Base-by-base conservation (phyloP, 169 alveolate genomes). In the Cryptosporidium xiaoi region DNA sequence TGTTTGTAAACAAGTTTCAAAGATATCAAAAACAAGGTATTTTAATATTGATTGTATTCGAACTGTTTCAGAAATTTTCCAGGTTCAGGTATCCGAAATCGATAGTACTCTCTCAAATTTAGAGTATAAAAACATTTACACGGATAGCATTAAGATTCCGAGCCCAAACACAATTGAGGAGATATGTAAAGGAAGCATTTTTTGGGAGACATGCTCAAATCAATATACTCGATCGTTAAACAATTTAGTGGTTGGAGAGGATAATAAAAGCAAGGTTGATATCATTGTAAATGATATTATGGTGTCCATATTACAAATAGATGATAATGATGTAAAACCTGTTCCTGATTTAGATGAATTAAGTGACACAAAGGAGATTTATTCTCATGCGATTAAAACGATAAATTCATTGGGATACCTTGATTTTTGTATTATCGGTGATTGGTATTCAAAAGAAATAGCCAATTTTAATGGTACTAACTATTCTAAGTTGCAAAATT, bases 181-280 rank as follows among this genome's bases (percentile, higher is more conserved):
- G 12, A 77, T 77, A 40, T 77, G 87, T 36, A 77, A 62, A n/a
- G 87, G 87, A 62, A 77, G 71, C 33, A 56, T 60, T n/a, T 77
- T 77, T 60, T 77, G 87, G 87, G 87, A 77, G 36, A 27, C 87
- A n/a, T 77, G 87, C 51, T 77, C 71, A 40, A 77, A 62, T 56
- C 27, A 50, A 31, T 51, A 69, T 34, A 12, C 51, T 13, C 34
- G 50, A 18, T 53, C 69, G 2, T 44, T 62, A 15, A 56, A 58
- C 64, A 71, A 77, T 44, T 31, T 77, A n/a, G 48, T 13, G 1
- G 33, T 62, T 15, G 24, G 8, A 6, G 71, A 77, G 16, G 69
- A 77, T 20, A 56, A 44, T 46, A 77, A 46, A 20, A 77, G 20
- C 31, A 71, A 60, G 48, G 33, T 20, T 40, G 87, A 77, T 40